phyloP scores from a whole-genome alignment of 805 yeast species.

The Kuraishia ogatae region DNA sequence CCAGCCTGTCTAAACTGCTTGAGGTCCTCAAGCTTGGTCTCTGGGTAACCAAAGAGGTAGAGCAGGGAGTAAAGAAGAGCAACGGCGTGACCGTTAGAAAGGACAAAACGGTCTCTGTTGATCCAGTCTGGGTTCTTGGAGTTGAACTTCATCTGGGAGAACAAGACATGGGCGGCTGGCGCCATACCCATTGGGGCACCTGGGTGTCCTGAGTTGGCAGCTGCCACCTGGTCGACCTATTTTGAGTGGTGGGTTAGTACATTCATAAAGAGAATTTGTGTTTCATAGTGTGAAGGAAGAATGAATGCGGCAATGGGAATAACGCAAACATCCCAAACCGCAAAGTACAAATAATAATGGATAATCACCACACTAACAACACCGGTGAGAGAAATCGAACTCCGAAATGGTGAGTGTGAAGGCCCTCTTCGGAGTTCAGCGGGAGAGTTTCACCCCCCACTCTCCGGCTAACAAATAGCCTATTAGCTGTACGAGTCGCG shows the following conservation, averaged over 20 bases:
- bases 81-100: constrained; percentile 95
- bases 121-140: constrained; percentile 90
- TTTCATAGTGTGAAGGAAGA: too few species aligned
- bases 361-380: not conserved
- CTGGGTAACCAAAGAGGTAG: constrained; percentile 78
- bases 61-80: constrained; percentile 80
- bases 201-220: constrained; percentile 96
- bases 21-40: constrained; percentile 68
- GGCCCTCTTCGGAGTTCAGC: not conserved
- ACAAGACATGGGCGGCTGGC: constrained; percentile 85
- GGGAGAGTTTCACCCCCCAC: not conserved
- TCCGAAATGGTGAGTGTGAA: not conserved
- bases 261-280: not conserved
- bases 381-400: not conserved
- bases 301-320: not conserved
- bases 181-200: constrained; percentile 99
- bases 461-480: not conserved
- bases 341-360: not conserved
- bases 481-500: not conserved
- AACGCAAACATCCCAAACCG: too few species aligned
- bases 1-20: constrained; percentile 82
- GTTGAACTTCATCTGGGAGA: constrained; percentile 75
- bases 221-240: constrained; percentile 69
- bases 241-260: constrained; percentile 3
- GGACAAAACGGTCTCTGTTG: constrained; percentile 91